Evolutionary conservation across 441 rosid genomes (phyloP), one percentile per base, ranked within the genome.

Genomic region (Arabidopsis hybrid): DNA sequence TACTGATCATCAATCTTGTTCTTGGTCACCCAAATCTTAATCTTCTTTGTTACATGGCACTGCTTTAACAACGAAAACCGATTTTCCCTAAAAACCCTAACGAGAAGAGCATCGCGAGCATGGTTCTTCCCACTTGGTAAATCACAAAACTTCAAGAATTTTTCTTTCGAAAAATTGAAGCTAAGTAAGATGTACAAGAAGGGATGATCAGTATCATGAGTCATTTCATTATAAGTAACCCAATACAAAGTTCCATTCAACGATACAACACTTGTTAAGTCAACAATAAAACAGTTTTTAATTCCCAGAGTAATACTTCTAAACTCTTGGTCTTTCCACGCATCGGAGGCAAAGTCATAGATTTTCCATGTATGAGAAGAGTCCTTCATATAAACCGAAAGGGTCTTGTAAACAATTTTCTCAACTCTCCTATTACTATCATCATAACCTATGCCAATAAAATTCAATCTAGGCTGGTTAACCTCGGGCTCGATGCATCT

Each of bases 241-340:
- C 32, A 42, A 67, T 53, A 67, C 17, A 55, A 50, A 65, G 16
- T 36, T 65, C 70, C 70, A 50, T 65, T 8, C 56, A 65, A 35
- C 18, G 46, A 17, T n/a, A 53, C 62, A 39, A 36, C 39, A 26
- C 11, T 18, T 18, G 21, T 18, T 18, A 18, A 18, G 21, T 21
- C 26, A 21, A 21, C 26, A 21, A 21, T 21, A 21, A 21, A 21
- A 21, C 26, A 2, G 3, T 21, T 21, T 21, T 21, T 21, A 21
- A 21, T 21, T 21, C 26, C 26, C 26, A 21, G 26, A 21, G 26
- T 21, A 21, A 21, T 21, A 21, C 3, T n/a, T 6, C 18, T 4
- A n/a, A 7, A 0, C 26, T 6, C 9, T 26, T 52, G 14, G 4
- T 40, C 42, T 55, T 67, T 40, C 62, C 62, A 40, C 40, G 8